Base-by-base conservation (phyloP, 768 basidiomycete species). In the Kondoa malvinella region DNA sequence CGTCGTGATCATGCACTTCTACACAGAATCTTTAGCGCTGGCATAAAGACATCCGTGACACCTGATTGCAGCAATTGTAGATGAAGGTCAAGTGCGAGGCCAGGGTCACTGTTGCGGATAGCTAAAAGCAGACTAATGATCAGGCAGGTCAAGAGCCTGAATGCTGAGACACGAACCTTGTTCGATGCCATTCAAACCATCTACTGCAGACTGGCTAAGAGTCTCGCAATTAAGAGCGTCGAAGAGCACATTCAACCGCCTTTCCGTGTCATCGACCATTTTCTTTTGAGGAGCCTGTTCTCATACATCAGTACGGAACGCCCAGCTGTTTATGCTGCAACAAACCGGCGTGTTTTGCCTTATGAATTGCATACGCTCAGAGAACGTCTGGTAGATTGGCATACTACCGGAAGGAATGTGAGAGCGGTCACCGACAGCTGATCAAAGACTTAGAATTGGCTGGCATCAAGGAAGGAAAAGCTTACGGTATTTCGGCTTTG, bases 151-250 rank as follows among this genome's bases (percentile, higher is more conserved):
- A 72, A 50, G 32, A 50, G n/a, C 17, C 2, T 15, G 27, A 32
- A 30, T 27, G 27, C 34, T 14, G n/a, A 65, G 25, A 17, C 17
- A 73, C 81, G 57, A 70, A 92, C 91, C 92, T 80, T 83, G 81
- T 2, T 84, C 81, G 57, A 96, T 80, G 56, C 84, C 83, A 26
- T 84, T 74, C 32, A 95, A 78, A 71, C 87, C 84, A 57, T 87
- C 86, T 16, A 87, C 81, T 27, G 89, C 84, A 14, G 82, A 76
- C 68, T 80, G 79, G 16, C 88, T 86, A 25, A 95, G 75, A 4
- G 87, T 87, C 73, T 90, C 85, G 74, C 89, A 91, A 76, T 96
- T 95, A 72, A 96, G 78, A n/a, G 85, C 86, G 75, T 95, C 92
- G 73, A 92, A 95, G 58, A 96, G 77, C 0, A 85, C 82, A 74